Evolutionary conservation across 2,329 filamentous ascomycete genomes (phyloP).

Genomic region (Fusarium secorum): DNA sequence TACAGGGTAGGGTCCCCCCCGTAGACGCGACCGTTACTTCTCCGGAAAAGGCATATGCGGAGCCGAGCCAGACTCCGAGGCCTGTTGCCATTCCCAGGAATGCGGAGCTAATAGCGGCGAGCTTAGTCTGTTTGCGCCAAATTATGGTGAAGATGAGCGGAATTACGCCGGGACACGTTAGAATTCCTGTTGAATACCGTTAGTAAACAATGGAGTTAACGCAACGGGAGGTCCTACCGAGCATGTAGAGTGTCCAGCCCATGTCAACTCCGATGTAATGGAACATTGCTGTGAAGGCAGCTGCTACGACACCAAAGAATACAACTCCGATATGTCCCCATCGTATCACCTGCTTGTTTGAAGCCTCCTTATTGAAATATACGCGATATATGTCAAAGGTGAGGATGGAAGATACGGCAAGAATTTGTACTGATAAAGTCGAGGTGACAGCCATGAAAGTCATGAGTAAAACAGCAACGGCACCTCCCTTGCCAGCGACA

Average conservation of each 20-base stretch:
- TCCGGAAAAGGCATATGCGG: not conserved
- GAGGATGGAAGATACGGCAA: slow-evolving; percentile 61
- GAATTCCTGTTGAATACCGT: not conserved
- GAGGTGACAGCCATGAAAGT: slow-evolving; percentile 51
- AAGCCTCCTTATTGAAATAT: slow-evolving; percentile 56
- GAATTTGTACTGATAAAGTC: slow-evolving; percentile 60
- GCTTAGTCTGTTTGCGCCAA: not conserved
- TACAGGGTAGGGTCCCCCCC: not conserved
- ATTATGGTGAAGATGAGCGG: not conserved
- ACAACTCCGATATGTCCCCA: slow-evolving; percentile 62
- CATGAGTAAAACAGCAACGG: not conserved
- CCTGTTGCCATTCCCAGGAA: not conserved
- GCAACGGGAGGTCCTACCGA: not conserved
- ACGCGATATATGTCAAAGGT: slow-evolving; percentile 62
- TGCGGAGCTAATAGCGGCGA: not conserved
- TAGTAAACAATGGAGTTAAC: not conserved
- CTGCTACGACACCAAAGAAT: rapidly evolving
- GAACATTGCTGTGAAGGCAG: not conserved
- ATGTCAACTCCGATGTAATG: not conserved
- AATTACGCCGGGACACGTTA: not conserved
- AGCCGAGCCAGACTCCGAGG: not conserved
- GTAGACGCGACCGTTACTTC: not conserved
- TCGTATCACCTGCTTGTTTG: slow-evolving; percentile 57
- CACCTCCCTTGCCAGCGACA: not conserved
- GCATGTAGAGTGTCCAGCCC: not conserved